phyloP scores from a whole-genome alignment of 176 grass and related monocot species.

The Zizania latifolia region DNA sequence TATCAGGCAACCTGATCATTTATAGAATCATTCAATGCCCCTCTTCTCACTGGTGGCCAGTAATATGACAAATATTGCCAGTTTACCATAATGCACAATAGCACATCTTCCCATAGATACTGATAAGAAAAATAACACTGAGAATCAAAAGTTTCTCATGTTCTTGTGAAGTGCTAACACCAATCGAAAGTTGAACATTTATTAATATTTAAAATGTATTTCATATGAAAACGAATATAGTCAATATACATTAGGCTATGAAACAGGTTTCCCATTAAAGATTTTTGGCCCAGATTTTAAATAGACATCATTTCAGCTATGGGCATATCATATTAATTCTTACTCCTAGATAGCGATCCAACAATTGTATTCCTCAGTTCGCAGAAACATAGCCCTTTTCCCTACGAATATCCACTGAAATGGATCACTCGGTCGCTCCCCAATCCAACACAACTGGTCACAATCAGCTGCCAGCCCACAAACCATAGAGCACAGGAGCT shows the following conservation, averaged over 20 bases:
- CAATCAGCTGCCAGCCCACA: not conserved
- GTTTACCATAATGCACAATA: not conserved
- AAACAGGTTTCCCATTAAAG: not conserved
- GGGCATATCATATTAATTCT: not conserved
- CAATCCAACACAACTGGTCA: constrained; percentile 4
- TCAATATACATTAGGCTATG: not conserved
- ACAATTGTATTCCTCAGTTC: not conserved
- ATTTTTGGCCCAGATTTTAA: not conserved
- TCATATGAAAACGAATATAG: not conserved
- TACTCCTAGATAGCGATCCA: not conserved
- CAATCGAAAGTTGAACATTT: not conserved
- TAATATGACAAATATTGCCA: not conserved
- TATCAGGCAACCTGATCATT: not conserved
- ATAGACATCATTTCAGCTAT: not conserved
- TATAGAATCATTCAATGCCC: not conserved
- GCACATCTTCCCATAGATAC: not conserved
- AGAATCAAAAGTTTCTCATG: not conserved
- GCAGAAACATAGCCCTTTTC: not conserved
- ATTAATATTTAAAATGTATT: not conserved
- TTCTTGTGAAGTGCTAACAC: not conserved
- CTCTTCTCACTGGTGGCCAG: not conserved
- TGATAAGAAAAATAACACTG: not conserved
- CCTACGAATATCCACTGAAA: not conserved
- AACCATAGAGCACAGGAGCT: not conserved
- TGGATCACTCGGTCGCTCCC: not conserved